Evolutionary conservation across 257 asterid genomes (phyloP), one percentile per base, ranked within the genome.

Genomic region (Solanum acaule): DNA sequence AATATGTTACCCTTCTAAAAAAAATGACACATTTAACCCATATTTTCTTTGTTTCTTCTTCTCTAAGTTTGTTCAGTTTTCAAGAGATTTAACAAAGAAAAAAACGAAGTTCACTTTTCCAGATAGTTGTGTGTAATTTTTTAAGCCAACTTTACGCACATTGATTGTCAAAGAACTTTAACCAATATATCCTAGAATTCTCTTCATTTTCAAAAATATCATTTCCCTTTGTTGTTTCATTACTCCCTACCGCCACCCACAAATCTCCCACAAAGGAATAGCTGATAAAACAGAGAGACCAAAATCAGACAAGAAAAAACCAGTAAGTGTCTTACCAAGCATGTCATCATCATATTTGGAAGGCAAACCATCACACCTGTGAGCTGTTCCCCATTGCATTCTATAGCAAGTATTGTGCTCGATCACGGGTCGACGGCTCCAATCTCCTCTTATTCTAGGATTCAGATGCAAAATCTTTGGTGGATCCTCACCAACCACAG

Each of bases 371-470:
- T 97, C 98, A 89, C 99, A 96, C 92, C 98, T 94, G 88, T 95
- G 98, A 92, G 98, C 93, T 10, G 89, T 86, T 70, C 99, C 98
- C 99, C 99, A 97, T 90, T 97, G 99, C 99, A 97, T 96, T 87
- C 99, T 96, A 86, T 95, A 97, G 90, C 98, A 97, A 8, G 98
- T 96, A 91, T 96, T 97, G 88, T 97, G 99, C 92, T 97, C 99
- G 87, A 97, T 94, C 59, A 97, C 99, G 68, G 98, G 98, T 86
- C 91, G 95, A 73, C 91, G 98, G 87, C 99, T 97, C 99, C 99
- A 97, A 91, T 97, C 99, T 77, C 99, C 99, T 91, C 97, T 92
- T 75, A 97, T 78, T 52, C 99, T 94, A 90, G 99, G 99, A 94
- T 97, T 97, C 87, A 97, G 91, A 90, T 97, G 99, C 92, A 97